Percentiles rank a stretch among this genome's conserved stretches.
These are phyloP conservation scores for Curvularia spicifera DNA, from an alignment of 2,329 filamentous ascomycete species.

Conservation along the genomic window DNA sequence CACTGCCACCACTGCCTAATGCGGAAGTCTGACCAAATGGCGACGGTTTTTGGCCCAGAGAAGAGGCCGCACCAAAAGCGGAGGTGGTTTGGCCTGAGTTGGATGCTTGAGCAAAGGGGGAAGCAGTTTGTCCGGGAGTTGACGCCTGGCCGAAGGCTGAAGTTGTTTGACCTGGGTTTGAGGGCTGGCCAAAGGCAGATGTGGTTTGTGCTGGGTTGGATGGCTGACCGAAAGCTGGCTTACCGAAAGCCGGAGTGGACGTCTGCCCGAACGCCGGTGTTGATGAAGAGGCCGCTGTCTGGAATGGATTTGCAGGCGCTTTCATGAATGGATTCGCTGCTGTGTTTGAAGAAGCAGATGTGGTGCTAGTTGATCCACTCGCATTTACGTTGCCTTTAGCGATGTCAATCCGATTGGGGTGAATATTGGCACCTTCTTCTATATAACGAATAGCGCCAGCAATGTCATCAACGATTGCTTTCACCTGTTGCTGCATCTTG, in stretches of 20 bases:
- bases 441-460: slow-evolving; percentile 65
- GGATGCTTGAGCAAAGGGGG: slow-evolving; percentile 51
- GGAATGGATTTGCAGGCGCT: slow-evolving; percentile 17
- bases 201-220: slow-evolving; percentile 35
- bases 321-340: slow-evolving; percentile 37
- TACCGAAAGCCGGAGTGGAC: slow-evolving; percentile 44
- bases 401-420: slow-evolving; percentile 45
- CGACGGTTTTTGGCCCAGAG: slow-evolving; percentile 29
- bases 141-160: slow-evolving; percentile 52
- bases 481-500: slow-evolving; percentile 71
- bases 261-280: slow-evolving; percentile 47
- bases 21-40: slow-evolving; percentile 43
- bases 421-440: slow-evolving; percentile 44
- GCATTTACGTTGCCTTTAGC: slow-evolving; percentile 29
- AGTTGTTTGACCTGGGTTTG: slow-evolving; percentile 11
- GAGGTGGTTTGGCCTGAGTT: slow-evolving; percentile 21
- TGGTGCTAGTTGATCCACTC: slow-evolving; percentile 12
- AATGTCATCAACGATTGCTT: slow-evolving; percentile 71
- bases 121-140: slow-evolving; percentile 21
- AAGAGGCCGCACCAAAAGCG: slow-evolving; percentile 52
- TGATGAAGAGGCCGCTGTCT: slow-evolving; percentile 25
- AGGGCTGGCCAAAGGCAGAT: slow-evolving; percentile 10
- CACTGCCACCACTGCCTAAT: slow-evolving; percentile 29
- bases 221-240: slow-evolving; percentile 50
- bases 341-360: slow-evolving; percentile 13